Percentiles rank a stretch among this genome's conserved stretches.
Conservation (phyloP, 192 early-diverging fungal species). For the Lobosporangium transversale region DNA sequence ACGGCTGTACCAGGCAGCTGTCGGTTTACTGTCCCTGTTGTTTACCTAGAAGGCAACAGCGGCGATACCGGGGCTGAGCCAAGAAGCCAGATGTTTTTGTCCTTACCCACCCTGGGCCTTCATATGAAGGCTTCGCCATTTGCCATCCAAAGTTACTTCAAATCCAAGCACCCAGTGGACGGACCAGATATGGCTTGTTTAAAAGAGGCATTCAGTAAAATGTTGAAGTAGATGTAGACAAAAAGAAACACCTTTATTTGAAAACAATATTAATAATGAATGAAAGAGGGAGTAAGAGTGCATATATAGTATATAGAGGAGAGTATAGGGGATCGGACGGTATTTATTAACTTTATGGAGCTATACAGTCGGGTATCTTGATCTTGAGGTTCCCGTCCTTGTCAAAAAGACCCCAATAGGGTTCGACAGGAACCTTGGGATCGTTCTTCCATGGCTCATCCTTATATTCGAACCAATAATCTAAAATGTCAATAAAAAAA, state of each 20-base stretch:
- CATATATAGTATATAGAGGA: neutral
- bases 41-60: neutral
- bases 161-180: slow-evolving; percentile 6
- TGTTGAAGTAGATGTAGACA: neutral
- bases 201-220: neutral
- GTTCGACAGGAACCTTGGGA: slow-evolving; percentile 32
- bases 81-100: no score
- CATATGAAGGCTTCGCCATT: neutral
- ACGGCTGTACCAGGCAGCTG: slow-evolving; percentile 11
- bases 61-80: neutral
- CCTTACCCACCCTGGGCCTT: slow-evolving; percentile 18
- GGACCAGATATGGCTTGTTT: neutral
- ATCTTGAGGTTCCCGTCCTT: slow-evolving; percentile 47
- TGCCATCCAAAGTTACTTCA: slow-evolving; percentile 17
- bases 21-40: slow-evolving; percentile 23
- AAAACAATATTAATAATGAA: no score
- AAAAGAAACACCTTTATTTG: neutral
- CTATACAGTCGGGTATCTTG: slow-evolving; percentile 44
- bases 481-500: slow-evolving; percentile 13
- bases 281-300: neutral
- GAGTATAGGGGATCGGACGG: neutral
- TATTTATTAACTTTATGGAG: slow-evolving; percentile 19
- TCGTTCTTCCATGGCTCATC: slow-evolving; percentile 57
- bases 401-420: slow-evolving; percentile 54
- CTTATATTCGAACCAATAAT: slow-evolving; percentile 58